Base-by-base conservation (phyloP, 2,329 filamentous ascomycete genomes). In the Cadophora malorum region DNA sequence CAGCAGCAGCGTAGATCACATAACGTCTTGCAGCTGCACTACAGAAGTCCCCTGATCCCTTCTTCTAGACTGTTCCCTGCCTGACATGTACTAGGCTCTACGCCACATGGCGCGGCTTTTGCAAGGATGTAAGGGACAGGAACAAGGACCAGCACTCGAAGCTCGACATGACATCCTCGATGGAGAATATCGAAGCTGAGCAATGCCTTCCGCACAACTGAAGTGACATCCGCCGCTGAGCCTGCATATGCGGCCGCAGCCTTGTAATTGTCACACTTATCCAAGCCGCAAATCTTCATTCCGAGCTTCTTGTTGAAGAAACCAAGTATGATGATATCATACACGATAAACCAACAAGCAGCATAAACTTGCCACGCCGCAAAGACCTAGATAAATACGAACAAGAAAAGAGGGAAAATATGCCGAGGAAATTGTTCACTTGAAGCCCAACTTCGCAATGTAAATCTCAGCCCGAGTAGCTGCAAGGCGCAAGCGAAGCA, bases 401-500 rank as follows among this genome's bases (percentile, higher is more conserved):
- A 49, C n/a, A 49, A 21, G 45, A 47, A 14, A 47, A n/a, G n/a
- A 49, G n/a, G 9, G 6, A 49, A 49, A 49, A 1, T 16, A 2
- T 16, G 41, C 41, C 41, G 4, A 19, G 41, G 16, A 5, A 45
- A 1, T 16, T 16, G 12, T 45, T 45, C 41, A 45, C 16, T 14
- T 45, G 41, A 19, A 45, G 41, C 41, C 10, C 41, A 45, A 49
- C 45, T 9, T 56, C 16, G 23, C 12, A 16, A 28, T 58, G 35
- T 4, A 45, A 25, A 3, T 16, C n/a, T 21, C n/a, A 59, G n/a
- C 45, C 6, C 45, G 19, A 21, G 45, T 21, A 45, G 45, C 45
- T 59, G 56, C 56, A 59, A 38, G 56, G 33, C 56, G 23, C 35
- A 59, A 59, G 56, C 56, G 56, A 59, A 59, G 56, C 56, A 59